These are phyloP conservation scores for Pythium dissimile DNA, from an alignment of 352 stramenopile species.

Conservation along the genomic window DNA sequence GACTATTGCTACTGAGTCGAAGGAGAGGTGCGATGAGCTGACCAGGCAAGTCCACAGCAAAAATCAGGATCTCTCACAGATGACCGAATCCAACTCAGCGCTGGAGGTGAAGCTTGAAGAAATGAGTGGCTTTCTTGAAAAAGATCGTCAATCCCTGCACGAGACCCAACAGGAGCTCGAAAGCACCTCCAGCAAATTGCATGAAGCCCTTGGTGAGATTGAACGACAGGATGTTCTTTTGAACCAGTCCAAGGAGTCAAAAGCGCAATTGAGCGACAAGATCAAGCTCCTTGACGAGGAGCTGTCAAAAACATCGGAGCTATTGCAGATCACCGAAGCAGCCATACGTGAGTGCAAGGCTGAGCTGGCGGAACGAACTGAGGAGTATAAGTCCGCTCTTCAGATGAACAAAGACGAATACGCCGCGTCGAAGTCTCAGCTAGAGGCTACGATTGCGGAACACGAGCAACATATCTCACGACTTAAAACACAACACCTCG, in stretches of 20 bases:
- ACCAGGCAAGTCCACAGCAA: no score
- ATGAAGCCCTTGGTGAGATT: no score
- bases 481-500: not conserved
- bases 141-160: no score
- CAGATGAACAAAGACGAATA: not conserved
- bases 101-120: no score
- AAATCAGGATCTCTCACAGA: no score
- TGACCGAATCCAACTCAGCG: no score
- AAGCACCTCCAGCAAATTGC: no score
- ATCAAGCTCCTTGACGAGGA: not conserved
- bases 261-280: not conserved
- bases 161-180: no score
- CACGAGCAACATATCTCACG: not conserved
- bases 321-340: conserved; percentile 14
- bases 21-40: no score
- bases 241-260: not conserved
- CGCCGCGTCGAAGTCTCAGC: not conserved
- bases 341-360: conserved; percentile 11
- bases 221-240: not conserved
- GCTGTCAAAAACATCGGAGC: not conserved
- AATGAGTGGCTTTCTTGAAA: no score
- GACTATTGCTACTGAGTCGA: no score
- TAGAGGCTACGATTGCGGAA: not conserved
- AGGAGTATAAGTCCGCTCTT: not conserved
- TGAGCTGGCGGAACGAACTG: conserved; percentile 3